Conservation (phyloP, 164 flowering plant species). For the Warburgia ugandensis region DNA sequence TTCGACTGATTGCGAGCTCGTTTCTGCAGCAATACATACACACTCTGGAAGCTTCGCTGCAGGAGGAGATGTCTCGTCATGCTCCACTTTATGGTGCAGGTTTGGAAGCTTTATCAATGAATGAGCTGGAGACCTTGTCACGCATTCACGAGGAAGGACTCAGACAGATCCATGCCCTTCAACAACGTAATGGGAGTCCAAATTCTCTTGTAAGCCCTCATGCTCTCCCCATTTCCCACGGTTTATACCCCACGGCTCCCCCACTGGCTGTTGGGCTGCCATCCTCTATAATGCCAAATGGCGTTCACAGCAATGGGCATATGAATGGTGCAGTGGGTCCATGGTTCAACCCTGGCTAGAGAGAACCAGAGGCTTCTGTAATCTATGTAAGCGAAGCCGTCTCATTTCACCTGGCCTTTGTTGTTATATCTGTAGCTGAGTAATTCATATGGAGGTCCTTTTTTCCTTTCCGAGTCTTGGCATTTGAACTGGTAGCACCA, state of each 20-base stretch:
- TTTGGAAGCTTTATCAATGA: constrained; percentile 81
- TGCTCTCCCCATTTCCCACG: constrained; percentile 46
- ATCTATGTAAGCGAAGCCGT: constrained; percentile 9
- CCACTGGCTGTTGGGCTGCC: constrained; percentile 66
- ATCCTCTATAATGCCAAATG: constrained; percentile 52
- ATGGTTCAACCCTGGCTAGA: constrained; percentile 70
- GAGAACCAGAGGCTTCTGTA: constrained; percentile 4
- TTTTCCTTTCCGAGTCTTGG: constrained; percentile 15
- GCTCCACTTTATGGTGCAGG: constrained; percentile 98
- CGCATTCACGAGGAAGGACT: constrained; percentile 96
- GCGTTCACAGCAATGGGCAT: constrained; percentile 76
- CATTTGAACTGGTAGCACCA: constrained; percentile 36
- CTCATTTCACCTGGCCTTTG: constrained; percentile 15
- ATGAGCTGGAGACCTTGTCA: constrained; percentile 83
- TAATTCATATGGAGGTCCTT: constrained; percentile 15
- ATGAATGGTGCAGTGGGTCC: constrained; percentile 64
- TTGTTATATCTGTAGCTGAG: constrained; percentile 15
- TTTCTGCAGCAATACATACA: constrained; percentile 81
- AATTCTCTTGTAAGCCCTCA: constrained; percentile 64
- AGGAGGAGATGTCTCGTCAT: constrained; percentile 96
- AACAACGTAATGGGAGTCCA: constrained; percentile 60
- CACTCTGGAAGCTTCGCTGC: constrained; percentile 62
- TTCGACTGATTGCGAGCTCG: not conserved
- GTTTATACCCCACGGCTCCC: constrained; percentile 38
- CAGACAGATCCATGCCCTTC: constrained; percentile 75